These are phyloP conservation scores for Suillus clintonianus DNA, from an alignment of 768 basidiomycete species.

Conservation along the genomic window DNA sequence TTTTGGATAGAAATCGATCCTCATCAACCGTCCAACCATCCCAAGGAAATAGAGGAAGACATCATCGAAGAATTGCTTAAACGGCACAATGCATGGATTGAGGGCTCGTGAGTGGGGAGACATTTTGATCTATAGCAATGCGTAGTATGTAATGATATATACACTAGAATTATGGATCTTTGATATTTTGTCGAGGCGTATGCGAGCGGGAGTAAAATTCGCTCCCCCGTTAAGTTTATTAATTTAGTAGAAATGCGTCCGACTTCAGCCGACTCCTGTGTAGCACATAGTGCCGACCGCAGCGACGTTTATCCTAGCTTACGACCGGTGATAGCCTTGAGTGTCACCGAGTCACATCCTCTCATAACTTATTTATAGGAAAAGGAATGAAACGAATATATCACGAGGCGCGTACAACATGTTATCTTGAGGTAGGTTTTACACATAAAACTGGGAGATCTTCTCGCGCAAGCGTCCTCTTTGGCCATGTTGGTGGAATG, in stretches of 20 bases:
- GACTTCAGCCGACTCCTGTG: not conserved
- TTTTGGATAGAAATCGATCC: slow-evolving; percentile 66
- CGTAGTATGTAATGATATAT: slow-evolving; percentile 2
- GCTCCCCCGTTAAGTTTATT: not conserved
- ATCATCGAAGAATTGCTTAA: slow-evolving; percentile 77
- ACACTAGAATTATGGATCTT: not conserved
- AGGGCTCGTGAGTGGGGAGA: not conserved
- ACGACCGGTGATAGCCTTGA: not conserved
- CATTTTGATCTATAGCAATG: not conserved
- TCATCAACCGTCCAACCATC: slow-evolving; percentile 31
- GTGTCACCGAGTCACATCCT: not conserved
- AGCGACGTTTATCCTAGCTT: not conserved
- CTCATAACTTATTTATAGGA: not conserved
- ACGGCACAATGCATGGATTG: slow-evolving; percentile 76
- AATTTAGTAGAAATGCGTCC: not conserved
- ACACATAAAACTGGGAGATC: not conserved
- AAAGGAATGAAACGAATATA: not conserved
- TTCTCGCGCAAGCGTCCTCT: not conserved
- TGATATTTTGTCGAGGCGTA: not conserved
- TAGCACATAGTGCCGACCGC: not conserved
- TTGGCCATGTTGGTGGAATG: not conserved
- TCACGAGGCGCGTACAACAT: not conserved
- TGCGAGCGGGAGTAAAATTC: not conserved
- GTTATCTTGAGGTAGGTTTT: not conserved
- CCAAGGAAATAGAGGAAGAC: slow-evolving; percentile 90